phyloP scores from a whole-genome alignment of 106 monocot genomes.

The Hemerocallis citrina region DNA sequence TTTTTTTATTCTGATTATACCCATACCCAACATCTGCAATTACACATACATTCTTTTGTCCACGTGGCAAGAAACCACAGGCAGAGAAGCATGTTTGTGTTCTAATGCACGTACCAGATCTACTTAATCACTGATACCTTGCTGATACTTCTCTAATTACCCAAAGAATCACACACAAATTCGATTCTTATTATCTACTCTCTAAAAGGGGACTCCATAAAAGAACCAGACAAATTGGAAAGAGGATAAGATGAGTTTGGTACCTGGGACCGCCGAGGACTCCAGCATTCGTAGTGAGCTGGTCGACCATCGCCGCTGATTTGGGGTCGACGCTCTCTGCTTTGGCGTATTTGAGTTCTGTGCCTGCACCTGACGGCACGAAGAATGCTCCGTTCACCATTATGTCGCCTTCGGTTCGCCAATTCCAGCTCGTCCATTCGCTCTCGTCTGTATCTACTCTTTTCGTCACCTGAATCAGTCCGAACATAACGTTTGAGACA shows the following conservation, averaged over 20 bases:
- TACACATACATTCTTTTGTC: not conserved
- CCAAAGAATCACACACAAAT: not conserved
- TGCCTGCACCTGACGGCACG: conserved; percentile 70
- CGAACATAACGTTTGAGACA: not conserved
- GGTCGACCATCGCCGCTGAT: conserved; percentile 51
- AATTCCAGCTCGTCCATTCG: conserved; percentile 75
- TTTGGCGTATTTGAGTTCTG: conserved; percentile 37
- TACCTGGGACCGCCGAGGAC: conserved; percentile 56
- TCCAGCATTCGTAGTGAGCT: conserved; percentile 69
- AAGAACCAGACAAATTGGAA: not conserved
- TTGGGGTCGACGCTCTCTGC: conserved; percentile 58
- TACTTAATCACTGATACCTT: not conserved
- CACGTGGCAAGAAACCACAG: not conserved
- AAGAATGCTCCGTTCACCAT: conserved; percentile 90
- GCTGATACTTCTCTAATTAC: not conserved
- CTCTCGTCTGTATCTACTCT: conserved; percentile 40
- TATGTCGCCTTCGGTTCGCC: conserved; percentile 85
- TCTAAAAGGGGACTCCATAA: not conserved
- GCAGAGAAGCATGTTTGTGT: not conserved
- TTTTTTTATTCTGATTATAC: no score
- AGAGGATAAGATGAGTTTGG: not conserved
- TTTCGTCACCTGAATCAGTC: conserved; percentile 42
- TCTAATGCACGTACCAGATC: not conserved
- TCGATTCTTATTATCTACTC: not conserved
- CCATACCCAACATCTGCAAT: no score